Conservation (phyloP, 2,329 filamentous ascomycete species). For the Talaromyces verruculosus region DNA sequence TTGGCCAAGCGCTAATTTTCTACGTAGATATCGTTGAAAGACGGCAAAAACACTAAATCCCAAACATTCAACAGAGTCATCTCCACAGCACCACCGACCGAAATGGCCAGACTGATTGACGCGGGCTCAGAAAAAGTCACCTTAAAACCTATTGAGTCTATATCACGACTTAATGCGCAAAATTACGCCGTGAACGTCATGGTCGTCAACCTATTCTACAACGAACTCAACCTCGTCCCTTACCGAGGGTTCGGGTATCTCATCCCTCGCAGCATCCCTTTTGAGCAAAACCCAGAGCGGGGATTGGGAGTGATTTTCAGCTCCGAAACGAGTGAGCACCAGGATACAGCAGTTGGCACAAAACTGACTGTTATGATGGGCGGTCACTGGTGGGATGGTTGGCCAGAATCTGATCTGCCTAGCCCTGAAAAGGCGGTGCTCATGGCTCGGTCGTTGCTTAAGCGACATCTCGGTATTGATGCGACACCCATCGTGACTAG, state of each 20-base stretch:
- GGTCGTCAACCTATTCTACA: slow-evolving; percentile 88
- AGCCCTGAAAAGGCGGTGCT: slow-evolving; percentile 63
- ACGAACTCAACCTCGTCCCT: slow-evolving; percentile 62
- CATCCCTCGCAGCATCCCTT: slow-evolving; percentile 71
- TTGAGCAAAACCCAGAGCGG: slow-evolving; percentile 73
- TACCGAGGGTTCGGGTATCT: slow-evolving; percentile 84
- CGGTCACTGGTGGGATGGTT: slow-evolving; percentile 83
- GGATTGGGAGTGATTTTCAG: slow-evolving; percentile 93
- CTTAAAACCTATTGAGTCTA: slow-evolving; percentile 25
- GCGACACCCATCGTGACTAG: slow-evolving; percentile 61
- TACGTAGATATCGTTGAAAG: slow-evolving; percentile 15
- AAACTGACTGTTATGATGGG: slow-evolving; percentile 94
- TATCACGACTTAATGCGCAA: slow-evolving; percentile 33
- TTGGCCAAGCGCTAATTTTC: background rate
- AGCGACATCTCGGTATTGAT: slow-evolving; percentile 71
- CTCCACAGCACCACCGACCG: slow-evolving; percentile 33
- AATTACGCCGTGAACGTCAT: slow-evolving; percentile 76
- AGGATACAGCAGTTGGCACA: slow-evolving; percentile 64
- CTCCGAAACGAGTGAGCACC: slow-evolving; percentile 62
- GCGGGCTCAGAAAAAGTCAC: slow-evolving; percentile 18
- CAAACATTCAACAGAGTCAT: slow-evolving; percentile 34
- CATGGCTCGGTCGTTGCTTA: slow-evolving; percentile 69
- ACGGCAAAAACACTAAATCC: slow-evolving; percentile 3
- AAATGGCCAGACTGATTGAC: slow-evolving; percentile 30
- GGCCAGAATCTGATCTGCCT: slow-evolving; percentile 56